Base-by-base conservation (phyloP, 257 asterid species). In the Eucommia ulmoides region DNA sequence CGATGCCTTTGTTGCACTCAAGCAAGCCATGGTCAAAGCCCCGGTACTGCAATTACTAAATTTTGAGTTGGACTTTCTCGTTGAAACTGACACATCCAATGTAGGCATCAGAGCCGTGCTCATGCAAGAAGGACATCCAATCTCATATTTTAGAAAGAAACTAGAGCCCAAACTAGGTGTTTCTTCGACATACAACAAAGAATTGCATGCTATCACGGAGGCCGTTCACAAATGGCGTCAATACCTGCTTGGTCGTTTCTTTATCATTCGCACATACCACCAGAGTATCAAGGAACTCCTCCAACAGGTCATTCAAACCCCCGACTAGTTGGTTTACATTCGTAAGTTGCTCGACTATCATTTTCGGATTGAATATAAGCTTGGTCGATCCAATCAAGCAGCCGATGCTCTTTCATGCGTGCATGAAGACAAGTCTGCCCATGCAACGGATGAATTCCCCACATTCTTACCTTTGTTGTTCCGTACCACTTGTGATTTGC, bases 201-300 rank as follows among this genome's bases (percentile, higher is more conserved):
- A 52, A 17, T 5, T 60, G 33, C 22, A 14, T 17, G 58, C 65
- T 3, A 19, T 60, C 4, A 21, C 53, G 7, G 17, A 19, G 1
- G n/a, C 8, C 0, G 35, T 60, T 7, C 8, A 46, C 2, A 25
- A 51, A 20, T 60, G 59, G 59, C 23, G 58, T 3, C 53, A 52
- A 3, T 60, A 60, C 15, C 16, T 60, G 12, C 4, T 49, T 41
- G 51, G 51, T 2, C 60, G 16, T n/a, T 0, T 11, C 0, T 54
- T 54, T 41, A 4, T n/a, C 8, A 41, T 54, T 4, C 17, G 9
- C 10, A 41, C 51, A 2, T 38, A 54, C 18, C 60, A 29, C 12
- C 7, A 54, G 11, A 41, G 48, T 16, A 5, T 41, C 2, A 22
- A 19, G 14, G 19, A 35, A 11, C 16, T 19, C 19, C 3, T 53